Evolutionary conservation across 805 yeast genomes (phyloP), one percentile per base, ranked within the genome.

Genomic region (Kuraishia floccosa): DNA sequence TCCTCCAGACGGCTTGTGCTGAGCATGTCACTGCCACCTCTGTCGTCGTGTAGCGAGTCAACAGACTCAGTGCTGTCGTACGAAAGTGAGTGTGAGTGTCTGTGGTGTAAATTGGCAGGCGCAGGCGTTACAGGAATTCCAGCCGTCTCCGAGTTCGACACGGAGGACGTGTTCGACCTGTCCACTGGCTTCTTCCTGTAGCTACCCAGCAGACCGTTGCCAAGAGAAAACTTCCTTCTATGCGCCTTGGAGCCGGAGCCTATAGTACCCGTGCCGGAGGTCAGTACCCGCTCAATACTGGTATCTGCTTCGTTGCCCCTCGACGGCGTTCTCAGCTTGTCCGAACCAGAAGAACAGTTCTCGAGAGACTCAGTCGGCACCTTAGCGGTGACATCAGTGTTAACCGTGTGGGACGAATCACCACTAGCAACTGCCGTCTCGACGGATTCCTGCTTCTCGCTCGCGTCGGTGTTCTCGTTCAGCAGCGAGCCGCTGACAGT

Each of bases 211-310:
- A 74, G 57, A 5, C 71, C 58, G 36, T 68, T 71, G 9, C 82
- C 82, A 39, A 76, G 60, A 2, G 80, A 73, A 43, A 76, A 76
- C 47, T 72, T 75, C 31, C 82, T 56, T 44, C 78, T 62, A 43
- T 74, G 82, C 10, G 62, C 54, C 31, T 63, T 60, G 30, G 47
- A 33, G 8, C 38, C 27, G 6, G 33, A 22, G 7, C 25, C 22
- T 18, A 17, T 5, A 17, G 20, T 17, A 4, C 18, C 3, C 12
- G 25, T 25, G 25, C 12, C 20, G 7, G 17, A 8, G 23, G 33
- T 12, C 58, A 64, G 1, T 57, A 48, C 34, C 47, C 22, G 7
- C 10, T 19, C 22, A 7, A 19, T 19, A 7, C 52, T 13, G 36
- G 39, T 12, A 39, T 44, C 40, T 17, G 35, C 41, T 30, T 40